These are phyloP conservation scores for Saturnispora mendoncae DNA, from an alignment of 805 yeast genomes.

Conservation along the genomic window DNA sequence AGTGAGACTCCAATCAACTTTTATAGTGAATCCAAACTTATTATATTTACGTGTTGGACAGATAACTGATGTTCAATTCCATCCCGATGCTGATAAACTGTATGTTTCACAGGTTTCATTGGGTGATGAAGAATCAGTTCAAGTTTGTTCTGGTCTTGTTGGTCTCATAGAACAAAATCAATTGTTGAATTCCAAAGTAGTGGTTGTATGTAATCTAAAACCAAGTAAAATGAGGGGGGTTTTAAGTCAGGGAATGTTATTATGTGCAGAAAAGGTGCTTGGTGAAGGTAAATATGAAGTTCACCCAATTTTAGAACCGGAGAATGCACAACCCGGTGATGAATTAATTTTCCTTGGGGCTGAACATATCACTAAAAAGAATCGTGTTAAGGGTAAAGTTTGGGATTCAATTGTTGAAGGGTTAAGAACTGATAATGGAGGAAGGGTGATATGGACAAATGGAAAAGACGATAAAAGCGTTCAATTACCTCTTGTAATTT, in stretches of 20 bases:
- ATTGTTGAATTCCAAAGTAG: slow-evolving; percentile 36
- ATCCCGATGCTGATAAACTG: slow-evolving; percentile 50
- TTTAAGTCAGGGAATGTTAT: slow-evolving; percentile 53
- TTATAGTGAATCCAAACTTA: slow-evolving; percentile 16
- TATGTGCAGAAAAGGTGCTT: slow-evolving; percentile 38
- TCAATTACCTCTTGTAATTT: not conserved
- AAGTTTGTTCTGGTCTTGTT: slow-evolving; percentile 56
- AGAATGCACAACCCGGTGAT: slow-evolving; percentile 31
- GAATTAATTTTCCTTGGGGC: slow-evolving; percentile 30
- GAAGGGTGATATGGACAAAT: slow-evolving; percentile 25
- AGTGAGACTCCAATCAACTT: slow-evolving; percentile 6
- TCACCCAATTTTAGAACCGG: slow-evolving; percentile 42
- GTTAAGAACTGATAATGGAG: slow-evolving; percentile 26
- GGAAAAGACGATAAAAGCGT: slow-evolving; percentile 4
- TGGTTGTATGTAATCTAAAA: slow-evolving; percentile 49
- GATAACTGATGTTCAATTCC: slow-evolving; percentile 37
- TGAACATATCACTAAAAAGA: slow-evolving; percentile 7
- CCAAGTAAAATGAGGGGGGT: slow-evolving; percentile 57
- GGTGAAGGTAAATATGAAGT: slow-evolving; percentile 25
- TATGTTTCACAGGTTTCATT: slow-evolving; percentile 42
- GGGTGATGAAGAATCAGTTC: slow-evolving; percentile 14
- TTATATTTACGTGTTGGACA: slow-evolving; percentile 37
- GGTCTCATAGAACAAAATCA: slow-evolving; percentile 32
- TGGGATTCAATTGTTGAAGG: slow-evolving; percentile 29
- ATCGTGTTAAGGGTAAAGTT: slow-evolving; percentile 13